These are phyloP conservation scores for Phaeolepiota aurea DNA, from an alignment of 768 basidiomycete species.

Conservation along the genomic window DNA sequence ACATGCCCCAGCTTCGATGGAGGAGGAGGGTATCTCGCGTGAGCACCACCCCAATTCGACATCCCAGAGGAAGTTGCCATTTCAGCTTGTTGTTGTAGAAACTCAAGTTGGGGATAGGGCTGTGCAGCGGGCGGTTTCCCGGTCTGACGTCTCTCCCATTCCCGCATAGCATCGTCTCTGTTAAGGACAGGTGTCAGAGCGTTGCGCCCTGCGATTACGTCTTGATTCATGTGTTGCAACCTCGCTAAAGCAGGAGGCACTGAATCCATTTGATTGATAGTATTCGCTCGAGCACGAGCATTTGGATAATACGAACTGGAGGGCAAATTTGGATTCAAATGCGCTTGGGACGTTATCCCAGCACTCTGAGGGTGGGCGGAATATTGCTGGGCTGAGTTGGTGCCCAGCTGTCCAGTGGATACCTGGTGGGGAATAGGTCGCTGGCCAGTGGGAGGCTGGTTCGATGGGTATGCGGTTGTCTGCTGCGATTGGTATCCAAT, in stretches of 20 bases:
- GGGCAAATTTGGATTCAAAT: slow-evolving; percentile 45
- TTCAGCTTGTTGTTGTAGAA: slow-evolving; percentile 89
- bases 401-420: slow-evolving; percentile 38
- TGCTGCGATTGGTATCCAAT: slow-evolving; percentile 20
- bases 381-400: slow-evolving; percentile 23
- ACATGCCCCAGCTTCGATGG: slow-evolving; percentile 59
- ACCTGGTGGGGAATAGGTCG: slow-evolving; percentile 39
- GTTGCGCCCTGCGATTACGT: slow-evolving; percentile 68
- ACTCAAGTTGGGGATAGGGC: slow-evolving; percentile 86
- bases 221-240: slow-evolving; percentile 83
- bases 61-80: slow-evolving; percentile 59
- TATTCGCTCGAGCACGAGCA: slow-evolving; percentile 77
- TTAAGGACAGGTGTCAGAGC: slow-evolving; percentile 91
- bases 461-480: slow-evolving; percentile 23
- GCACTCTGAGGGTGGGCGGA: slow-evolving; percentile 22
- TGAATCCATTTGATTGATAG: slow-evolving; percentile 84
- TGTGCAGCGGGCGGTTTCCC: slow-evolving; percentile 65
- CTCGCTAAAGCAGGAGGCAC: slow-evolving; percentile 93
- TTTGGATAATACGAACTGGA: slow-evolving; percentile 64
- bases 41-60: slow-evolving; percentile 40
- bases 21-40: slow-evolving; percentile 49
- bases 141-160: slow-evolving; percentile 89
- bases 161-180: slow-evolving; percentile 88
- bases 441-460: slow-evolving; percentile 25
- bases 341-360: slow-evolving; percentile 22